A percentile compares a stretch with the other conserved stretches of the same genome.
Conservation (phyloP, 371 early-diverging fungal species). For the Dinochytrium kinnereticum region DNA sequence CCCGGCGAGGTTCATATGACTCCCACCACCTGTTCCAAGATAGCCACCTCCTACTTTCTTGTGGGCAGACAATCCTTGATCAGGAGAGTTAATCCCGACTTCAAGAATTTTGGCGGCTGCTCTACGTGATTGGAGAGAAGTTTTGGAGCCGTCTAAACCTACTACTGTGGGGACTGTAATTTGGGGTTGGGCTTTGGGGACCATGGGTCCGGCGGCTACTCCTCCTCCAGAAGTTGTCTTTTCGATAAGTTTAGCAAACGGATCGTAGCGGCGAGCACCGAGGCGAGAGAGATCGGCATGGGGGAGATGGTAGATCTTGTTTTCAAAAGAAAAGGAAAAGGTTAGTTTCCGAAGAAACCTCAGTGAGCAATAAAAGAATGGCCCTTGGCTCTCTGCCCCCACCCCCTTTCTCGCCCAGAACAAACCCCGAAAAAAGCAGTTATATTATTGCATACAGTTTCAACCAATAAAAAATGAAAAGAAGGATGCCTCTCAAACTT, state of each 20-base stretch:
- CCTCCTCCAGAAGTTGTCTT: background rate
- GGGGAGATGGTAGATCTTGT: constrained; percentile 53
- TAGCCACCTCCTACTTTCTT: background rate
- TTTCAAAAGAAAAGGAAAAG: background rate
- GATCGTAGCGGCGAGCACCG: constrained; percentile 44
- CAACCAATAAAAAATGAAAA: too few relatives aligned
- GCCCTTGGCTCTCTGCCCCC: too few relatives aligned
- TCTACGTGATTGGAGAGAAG: constrained; percentile 14
- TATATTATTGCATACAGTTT: too few relatives aligned
- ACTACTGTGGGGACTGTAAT: background rate
- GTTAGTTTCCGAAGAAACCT: too few relatives aligned
- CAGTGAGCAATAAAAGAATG: too few relatives aligned
- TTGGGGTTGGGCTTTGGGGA: background rate
- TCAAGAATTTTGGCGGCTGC: constrained; percentile 18
- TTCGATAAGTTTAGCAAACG: constrained; percentile 37
- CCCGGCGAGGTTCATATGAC: constrained; percentile 18
- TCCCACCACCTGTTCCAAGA: constrained; percentile 5
- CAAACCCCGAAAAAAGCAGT: too few relatives aligned
- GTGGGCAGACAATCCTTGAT: background rate
- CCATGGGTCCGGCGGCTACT: constrained; percentile 1
- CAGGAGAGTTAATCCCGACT: constrained; percentile 9
- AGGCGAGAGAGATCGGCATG: constrained; percentile 49
- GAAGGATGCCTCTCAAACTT: too few relatives aligned
- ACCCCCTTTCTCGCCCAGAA: too few relatives aligned
- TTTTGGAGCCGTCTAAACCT: background rate